phyloP scores from a whole-genome alignment of 352 stramenopile species.

The Pythium coloratum region DNA sequence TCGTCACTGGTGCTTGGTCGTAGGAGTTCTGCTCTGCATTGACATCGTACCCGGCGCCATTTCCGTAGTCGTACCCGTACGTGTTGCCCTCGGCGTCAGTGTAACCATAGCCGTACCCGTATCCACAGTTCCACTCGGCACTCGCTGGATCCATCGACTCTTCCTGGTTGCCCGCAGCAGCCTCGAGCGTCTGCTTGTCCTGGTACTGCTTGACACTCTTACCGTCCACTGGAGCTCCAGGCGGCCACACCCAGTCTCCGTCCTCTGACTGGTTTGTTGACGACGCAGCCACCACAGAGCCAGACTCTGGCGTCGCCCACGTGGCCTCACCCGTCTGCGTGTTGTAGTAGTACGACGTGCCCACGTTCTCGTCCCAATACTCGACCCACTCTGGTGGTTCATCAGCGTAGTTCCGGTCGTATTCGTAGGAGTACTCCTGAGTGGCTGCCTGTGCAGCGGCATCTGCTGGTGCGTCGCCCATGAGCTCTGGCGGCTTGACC shows the following conservation, averaged over 20 bases:
- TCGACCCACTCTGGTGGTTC: slow-evolving; percentile 56
- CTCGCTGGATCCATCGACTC: slow-evolving; percentile 2
- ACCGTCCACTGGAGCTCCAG: slow-evolving; percentile 18
- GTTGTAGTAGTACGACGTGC: slow-evolving; percentile 71
- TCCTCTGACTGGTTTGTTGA: slow-evolving; percentile 19
- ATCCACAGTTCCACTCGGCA: not conserved
- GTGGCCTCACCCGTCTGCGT: slow-evolving; percentile 60
- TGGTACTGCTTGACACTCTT: not conserved
- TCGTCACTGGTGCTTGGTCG: not conserved
- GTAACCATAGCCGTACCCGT: slow-evolving; percentile 3
- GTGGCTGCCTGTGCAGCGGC: slow-evolving; percentile 8
- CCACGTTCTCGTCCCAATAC: slow-evolving; percentile 73
- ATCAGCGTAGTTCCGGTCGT: slow-evolving; percentile 9
- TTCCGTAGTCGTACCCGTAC: slow-evolving; percentile 21
- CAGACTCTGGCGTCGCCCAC: slow-evolving; percentile 50
- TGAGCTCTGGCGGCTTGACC: slow-evolving; percentile 40
- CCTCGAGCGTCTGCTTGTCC: not conserved
- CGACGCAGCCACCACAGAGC: not conserved
- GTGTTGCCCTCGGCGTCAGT: slow-evolving; percentile 7
- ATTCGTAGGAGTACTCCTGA: not conserved
- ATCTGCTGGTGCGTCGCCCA: slow-evolving; percentile 20
- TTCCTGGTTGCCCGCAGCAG: slow-evolving; percentile 4
- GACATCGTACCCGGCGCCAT: slow-evolving; percentile 9
- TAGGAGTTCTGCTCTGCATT: too few relatives aligned
- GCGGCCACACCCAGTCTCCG: slow-evolving; percentile 14